These are phyloP conservation scores for Trichomonascaceae sp. DNA, from an alignment of 1,139 yeast species.

Conservation along the genomic window DNA sequence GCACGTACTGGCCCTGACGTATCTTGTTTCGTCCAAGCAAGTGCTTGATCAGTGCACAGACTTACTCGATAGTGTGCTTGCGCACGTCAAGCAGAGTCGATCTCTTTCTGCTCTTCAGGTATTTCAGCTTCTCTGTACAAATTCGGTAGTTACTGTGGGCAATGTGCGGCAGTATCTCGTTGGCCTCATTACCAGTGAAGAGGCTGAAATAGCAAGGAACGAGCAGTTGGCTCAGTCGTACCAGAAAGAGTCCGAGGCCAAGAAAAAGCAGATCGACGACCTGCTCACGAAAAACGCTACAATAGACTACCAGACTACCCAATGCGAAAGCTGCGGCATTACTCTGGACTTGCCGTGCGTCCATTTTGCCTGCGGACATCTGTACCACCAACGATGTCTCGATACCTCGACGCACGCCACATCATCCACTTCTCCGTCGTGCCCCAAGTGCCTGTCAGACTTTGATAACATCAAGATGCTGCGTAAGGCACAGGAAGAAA, in stretches of 20 bases:
- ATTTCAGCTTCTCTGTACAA: constrained; percentile 50
- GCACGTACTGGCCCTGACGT: constrained; percentile 52
- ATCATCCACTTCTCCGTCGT: constrained; percentile 27
- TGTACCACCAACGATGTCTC: constrained; percentile 76
- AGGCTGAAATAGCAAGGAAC: constrained; percentile 57
- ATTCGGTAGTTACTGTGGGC: constrained; percentile 60
- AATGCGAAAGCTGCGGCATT: constrained; percentile 59
- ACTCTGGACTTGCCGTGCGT: constrained; percentile 67
- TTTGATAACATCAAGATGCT: constrained; percentile 51
- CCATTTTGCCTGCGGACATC: constrained; percentile 78
- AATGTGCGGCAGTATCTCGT: constrained; percentile 57
- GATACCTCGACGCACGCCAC: constrained; percentile 6
- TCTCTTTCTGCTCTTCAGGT: constrained; percentile 67
- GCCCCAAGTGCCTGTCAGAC: constrained; percentile 66
- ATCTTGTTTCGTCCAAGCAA: constrained; percentile 45
- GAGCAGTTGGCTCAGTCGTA: constrained; percentile 55
- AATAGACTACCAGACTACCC: constrained; percentile 41
- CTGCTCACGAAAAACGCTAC: constrained; percentile 43
- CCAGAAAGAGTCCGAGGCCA: constrained; percentile 48
- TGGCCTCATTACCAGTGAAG: constrained; percentile 46
- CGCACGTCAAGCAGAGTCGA: constrained; percentile 39
- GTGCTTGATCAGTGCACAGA: constrained; percentile 43
- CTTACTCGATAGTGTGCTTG: constrained; percentile 38
- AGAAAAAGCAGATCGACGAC: constrained; percentile 40
- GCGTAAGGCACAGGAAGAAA: constrained; percentile 45